These are phyloP conservation scores for Botrytis tulipae DNA, from an alignment of 2,329 filamentous ascomycete genomes.

Conservation along the genomic window DNA sequence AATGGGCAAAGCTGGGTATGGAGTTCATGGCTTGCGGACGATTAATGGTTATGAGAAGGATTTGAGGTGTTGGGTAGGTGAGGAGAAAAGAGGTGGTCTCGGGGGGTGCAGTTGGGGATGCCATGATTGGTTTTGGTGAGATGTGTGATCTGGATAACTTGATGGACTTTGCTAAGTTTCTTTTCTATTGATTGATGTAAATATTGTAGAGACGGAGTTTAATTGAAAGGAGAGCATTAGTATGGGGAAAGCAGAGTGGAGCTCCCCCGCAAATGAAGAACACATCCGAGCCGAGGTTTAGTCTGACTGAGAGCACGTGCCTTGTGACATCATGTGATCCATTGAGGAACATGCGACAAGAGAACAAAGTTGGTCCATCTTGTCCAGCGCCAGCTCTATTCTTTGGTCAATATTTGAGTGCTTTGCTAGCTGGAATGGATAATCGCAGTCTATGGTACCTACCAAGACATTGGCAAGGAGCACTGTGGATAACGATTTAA, in stretches of 20 bases:
- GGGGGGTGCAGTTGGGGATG: slow-evolving; percentile 38
- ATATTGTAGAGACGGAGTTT: not conserved
- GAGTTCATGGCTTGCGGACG: slow-evolving; percentile 49
- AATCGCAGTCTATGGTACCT: not conserved
- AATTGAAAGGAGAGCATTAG: slow-evolving; percentile 22
- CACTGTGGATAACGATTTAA: not conserved
- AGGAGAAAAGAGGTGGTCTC: slow-evolving; percentile 28
- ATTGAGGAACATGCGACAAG: not conserved
- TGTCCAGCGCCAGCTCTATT: not conserved
- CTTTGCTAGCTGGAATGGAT: not conserved
- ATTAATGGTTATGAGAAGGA: slow-evolving; percentile 60
- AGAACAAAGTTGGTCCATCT: not conserved
- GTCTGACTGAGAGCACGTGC: not conserved
- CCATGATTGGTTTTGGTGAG: slow-evolving; percentile 40
- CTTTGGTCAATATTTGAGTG: not conserved
- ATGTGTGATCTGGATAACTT: slow-evolving; percentile 36
- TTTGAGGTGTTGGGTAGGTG: slow-evolving; percentile 50
- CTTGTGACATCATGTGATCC: not conserved
- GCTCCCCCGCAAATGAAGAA: slow-evolving; percentile 5
- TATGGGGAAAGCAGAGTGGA: not conserved
- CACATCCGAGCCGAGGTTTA: slow-evolving; percentile 4
- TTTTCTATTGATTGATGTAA: slow-evolving; percentile 39
- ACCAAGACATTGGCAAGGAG: not conserved
- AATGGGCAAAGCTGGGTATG: slow-evolving; percentile 41
- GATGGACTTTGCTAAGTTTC: slow-evolving; percentile 42